Evolutionary conservation across 768 basidiomycete species (phyloP).

Genomic region (Mrakia gelida): DNA sequence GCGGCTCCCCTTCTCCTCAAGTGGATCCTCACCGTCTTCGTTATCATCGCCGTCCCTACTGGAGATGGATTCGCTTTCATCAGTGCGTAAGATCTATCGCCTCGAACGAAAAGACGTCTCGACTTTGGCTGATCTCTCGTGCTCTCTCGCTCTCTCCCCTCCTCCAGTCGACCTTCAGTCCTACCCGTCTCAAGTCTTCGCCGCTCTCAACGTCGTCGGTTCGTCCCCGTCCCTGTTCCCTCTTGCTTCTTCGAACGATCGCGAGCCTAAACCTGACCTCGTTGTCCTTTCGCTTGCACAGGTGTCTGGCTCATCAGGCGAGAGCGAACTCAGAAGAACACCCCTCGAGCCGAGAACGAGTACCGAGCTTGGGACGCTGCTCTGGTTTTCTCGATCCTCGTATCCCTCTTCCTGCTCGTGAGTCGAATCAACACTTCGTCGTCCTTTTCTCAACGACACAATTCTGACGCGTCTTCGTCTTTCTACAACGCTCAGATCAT

Average conservation of each 20-base stretch:
- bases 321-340: too few relatives aligned
- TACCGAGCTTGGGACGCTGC: constrained; percentile 33
- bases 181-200: constrained; percentile 35
- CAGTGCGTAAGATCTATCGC: constrained; percentile 27
- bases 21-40: constrained; percentile 56
- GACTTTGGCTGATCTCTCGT: constrained; percentile 43
- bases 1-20: constrained; percentile 60
- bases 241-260: too few relatives aligned
- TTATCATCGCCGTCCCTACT: constrained; percentile 58
- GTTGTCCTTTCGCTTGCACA: too few relatives aligned
- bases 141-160: constrained; percentile 34
- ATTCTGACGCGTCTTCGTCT: neutral
- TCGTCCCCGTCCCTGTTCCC: too few relatives aligned
- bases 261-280: too few relatives aligned
- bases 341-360: too few relatives aligned
- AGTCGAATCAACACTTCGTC: neutral
- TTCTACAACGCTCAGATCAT: constrained; percentile 30
- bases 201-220: too few relatives aligned
- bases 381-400: constrained; percentile 37
- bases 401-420: constrained; percentile 42
- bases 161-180: constrained; percentile 33
- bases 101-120: too few relatives aligned
- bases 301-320: too few relatives aligned
- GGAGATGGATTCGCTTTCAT: constrained; percentile 71
- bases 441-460: too few relatives aligned